Evolutionary conservation across 768 basidiomycete genomes (phyloP), one percentile per base, ranked within the genome.

Genomic region (Termitomyces sp.): DNA sequence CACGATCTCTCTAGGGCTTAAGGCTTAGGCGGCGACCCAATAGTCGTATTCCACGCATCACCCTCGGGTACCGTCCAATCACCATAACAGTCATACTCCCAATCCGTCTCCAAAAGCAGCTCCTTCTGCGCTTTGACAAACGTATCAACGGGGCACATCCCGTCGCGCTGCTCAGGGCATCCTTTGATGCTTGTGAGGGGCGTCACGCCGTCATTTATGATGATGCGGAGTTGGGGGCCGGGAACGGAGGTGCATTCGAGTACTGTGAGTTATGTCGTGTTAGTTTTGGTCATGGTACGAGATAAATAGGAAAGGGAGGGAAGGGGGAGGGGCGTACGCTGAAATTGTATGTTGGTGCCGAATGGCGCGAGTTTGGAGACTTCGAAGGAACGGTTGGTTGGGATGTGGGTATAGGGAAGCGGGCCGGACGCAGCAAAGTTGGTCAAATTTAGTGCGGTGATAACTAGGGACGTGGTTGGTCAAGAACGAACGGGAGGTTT

Each of bases 291-390:
- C n/a, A 11, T 1, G 17, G 4, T 10, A 5, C 9, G 46, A n/a
- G 12, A 43, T 45, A 40, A 23, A 3, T 3, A 1, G 31, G 21
- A n/a, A 43, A 28, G 28, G 40, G 10, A 9, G 10, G 17, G 37
- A 17, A 1, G 9, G 30, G 26, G 44, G 57, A 19, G 50, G 9
- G 14, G 73, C 79, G 55, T 70, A 93, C 91, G 75, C 72, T 96
- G 94, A 77, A 95, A 87, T 65, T 92, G 90, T 21, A 95, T 68
- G 64, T 95, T 95, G 28, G 93, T 89, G 0, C 86, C 87, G 69
- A 97, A 97, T 0, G 94, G 93, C 19, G 89, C 85, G 40, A 94
- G 75, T 60, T 93, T 82, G 5, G 91, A 80, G 0, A 83, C 78
- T 63, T 81, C 84, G 77, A 91, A 96, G 0, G 86, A 76, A 14